Evolutionary conservation across 2,329 filamentous ascomycete genomes (phyloP).

Genomic region (Bertia moriformis): DNA sequence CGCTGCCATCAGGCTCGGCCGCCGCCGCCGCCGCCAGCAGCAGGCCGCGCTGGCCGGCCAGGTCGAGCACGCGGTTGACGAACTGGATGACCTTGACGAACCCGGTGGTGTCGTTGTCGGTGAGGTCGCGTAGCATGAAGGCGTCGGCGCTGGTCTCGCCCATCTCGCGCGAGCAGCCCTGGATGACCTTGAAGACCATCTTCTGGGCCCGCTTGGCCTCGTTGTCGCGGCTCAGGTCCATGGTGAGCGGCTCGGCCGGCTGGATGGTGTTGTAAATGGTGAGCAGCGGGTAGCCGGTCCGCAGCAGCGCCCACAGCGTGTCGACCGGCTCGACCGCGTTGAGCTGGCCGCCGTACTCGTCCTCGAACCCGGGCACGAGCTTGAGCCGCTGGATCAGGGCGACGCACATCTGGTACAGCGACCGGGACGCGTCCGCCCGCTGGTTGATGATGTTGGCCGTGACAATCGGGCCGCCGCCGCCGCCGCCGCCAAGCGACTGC

Average conservation of each 20-base stretch:
- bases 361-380: constrained; percentile 71
- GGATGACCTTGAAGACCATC: constrained; percentile 81
- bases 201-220: constrained; percentile 72
- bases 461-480: constrained; percentile 54
- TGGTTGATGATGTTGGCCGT: constrained; percentile 95
- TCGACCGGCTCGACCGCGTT: constrained; percentile 67
- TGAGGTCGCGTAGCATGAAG: constrained; percentile 83
- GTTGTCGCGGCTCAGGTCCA: constrained; percentile 44
- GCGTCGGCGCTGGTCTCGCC: constrained; percentile 67
- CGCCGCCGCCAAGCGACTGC: constrained; percentile 8
- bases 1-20: constrained; percentile 29
- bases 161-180: constrained; percentile 73
- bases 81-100: constrained; percentile 94
- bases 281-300: constrained; percentile 70
- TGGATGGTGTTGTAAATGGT: constrained; percentile 77
- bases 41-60: constrained; percentile 64
- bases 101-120: constrained; percentile 86
- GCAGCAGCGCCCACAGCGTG: constrained; percentile 75
- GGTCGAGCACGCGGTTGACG: constrained; percentile 81
- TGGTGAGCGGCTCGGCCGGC: constrained; percentile 51
- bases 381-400: constrained; percentile 67
- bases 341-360: constrained; percentile 46
- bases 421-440: constrained; percentile 78
- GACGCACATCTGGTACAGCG: constrained; percentile 89
- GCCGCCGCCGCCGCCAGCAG: constrained; percentile 46